phyloP scores from a whole-genome alignment of 805 yeast genomes.

The Hyphopichia homilentoma region DNA sequence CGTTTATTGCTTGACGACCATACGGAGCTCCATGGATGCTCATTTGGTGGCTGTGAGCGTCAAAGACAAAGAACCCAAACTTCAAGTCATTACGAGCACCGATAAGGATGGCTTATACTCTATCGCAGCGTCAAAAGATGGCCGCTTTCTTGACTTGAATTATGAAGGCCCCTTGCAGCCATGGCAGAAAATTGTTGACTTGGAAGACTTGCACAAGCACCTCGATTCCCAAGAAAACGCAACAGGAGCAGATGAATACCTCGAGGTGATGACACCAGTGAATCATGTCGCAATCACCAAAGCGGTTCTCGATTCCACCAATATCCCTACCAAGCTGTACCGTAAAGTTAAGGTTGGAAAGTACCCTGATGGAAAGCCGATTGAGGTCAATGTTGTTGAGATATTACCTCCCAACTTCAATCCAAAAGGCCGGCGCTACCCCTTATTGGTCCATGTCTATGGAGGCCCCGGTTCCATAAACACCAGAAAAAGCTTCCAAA shows the following conservation, averaged over 20 bases:
- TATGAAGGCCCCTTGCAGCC: constrained; percentile 81
- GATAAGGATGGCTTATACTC: constrained; percentile 57
- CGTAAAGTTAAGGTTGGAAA: constrained; percentile 25
- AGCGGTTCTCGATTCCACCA: constrained; percentile 26
- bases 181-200: constrained; percentile 54
- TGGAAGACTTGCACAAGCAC: neutral
- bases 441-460: constrained; percentile 64
- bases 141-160: constrained; percentile 59
- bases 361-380: constrained; percentile 22
- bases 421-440: constrained; percentile 42
- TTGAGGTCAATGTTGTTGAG: constrained; percentile 52
- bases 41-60: constrained; percentile 70
- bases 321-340: constrained; percentile 50
- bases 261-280: constrained; percentile 10
- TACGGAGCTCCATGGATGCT: constrained; percentile 73
- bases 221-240: too few species aligned
- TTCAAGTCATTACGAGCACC: constrained; percentile 45
- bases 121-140: constrained; percentile 70
- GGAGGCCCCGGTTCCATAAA: constrained; percentile 82
- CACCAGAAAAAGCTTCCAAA: constrained; percentile 41
- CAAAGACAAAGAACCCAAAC: constrained; percentile 31
- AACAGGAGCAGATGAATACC: constrained; percentile 8
- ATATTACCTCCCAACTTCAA: constrained; percentile 58
- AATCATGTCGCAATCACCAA: constrained; percentile 15
- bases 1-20: constrained; percentile 65